Evolutionary conservation across 768 basidiomycete species (phyloP).

Genomic region (Suillus bovinus): DNA sequence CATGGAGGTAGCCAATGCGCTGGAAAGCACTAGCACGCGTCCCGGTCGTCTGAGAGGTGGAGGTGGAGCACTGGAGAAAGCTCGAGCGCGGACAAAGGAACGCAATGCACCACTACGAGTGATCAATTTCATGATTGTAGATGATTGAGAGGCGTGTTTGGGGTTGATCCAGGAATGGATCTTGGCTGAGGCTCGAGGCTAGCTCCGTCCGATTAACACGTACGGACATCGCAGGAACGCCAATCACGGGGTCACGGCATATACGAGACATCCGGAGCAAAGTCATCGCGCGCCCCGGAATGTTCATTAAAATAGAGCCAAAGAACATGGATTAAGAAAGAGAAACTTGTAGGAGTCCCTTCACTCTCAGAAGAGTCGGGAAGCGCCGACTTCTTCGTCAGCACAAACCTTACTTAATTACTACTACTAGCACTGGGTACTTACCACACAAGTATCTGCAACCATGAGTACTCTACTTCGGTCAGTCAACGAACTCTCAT

Average conservation of each 20-base stretch:
- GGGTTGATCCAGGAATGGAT: neutral
- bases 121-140: neutral
- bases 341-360: too few relatives aligned
- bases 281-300: neutral
- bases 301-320: neutral
- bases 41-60: neutral
- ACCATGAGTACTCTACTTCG: neutral
- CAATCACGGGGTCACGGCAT: neutral
- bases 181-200: neutral
- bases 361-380: too few relatives aligned
- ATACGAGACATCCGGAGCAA: neutral
- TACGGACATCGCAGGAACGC: neutral
- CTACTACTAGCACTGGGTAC: too few relatives aligned
- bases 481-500: constrained; percentile 9
- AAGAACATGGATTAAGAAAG: neutral
- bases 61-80: neutral
- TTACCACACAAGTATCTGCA: neutral
- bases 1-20: neutral
- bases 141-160: neutral
- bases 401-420: too few relatives aligned
- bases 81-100: neutral
- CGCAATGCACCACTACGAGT: neutral
- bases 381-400: too few relatives aligned
- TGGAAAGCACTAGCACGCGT: constrained; percentile 2
- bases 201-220: constrained; percentile 1